Evolutionary conservation across 305 asterid genomes (phyloP).

Genomic region (Fraxinus albicans): DNA sequence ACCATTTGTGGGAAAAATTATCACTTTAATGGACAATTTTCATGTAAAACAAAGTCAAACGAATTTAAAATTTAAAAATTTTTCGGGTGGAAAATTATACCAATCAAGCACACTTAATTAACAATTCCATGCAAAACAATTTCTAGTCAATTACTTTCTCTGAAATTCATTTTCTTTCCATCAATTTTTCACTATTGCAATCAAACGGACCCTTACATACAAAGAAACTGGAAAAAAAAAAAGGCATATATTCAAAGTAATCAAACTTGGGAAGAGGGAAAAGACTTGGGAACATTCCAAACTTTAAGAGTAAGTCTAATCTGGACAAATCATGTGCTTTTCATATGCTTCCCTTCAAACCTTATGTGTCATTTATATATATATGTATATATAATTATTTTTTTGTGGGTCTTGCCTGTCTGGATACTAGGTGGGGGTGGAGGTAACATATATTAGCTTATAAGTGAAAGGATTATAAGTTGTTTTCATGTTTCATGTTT

Average conservation of each 20-base stretch:
- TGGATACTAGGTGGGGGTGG: conserved; percentile 5
- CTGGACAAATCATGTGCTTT: conserved; percentile 28
- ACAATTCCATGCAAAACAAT: too few relatives aligned
- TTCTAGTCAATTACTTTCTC: too few relatives aligned
- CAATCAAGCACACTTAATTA: too few relatives aligned
- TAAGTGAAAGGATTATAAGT: background rate
- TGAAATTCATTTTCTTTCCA: too few relatives aligned
- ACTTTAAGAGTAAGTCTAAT: conserved; percentile 51
- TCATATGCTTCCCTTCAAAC: conserved; percentile 31
- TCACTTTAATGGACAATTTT: too few relatives aligned
- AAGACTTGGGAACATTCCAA: conserved; percentile 65
- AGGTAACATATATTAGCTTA: background rate
- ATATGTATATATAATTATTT: background rate
- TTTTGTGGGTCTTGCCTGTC: conserved; percentile 30
- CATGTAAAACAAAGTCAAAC: too few relatives aligned
- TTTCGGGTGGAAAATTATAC: too few relatives aligned
- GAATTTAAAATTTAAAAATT: too few relatives aligned
- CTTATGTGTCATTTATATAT: conserved; percentile 29
- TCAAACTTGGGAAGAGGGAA: conserved; percentile 38
- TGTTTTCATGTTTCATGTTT: background rate
- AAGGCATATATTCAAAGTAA: conserved; percentile 34
- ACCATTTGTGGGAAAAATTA: too few relatives aligned
- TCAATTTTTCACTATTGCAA: too few relatives aligned
- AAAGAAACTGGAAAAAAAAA: conserved; percentile 18
- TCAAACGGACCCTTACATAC: background rate